These are phyloP conservation scores for Aspergillus hancockii DNA, from an alignment of 495 filamentous ascomycete genomes.

Conservation along the genomic window DNA sequence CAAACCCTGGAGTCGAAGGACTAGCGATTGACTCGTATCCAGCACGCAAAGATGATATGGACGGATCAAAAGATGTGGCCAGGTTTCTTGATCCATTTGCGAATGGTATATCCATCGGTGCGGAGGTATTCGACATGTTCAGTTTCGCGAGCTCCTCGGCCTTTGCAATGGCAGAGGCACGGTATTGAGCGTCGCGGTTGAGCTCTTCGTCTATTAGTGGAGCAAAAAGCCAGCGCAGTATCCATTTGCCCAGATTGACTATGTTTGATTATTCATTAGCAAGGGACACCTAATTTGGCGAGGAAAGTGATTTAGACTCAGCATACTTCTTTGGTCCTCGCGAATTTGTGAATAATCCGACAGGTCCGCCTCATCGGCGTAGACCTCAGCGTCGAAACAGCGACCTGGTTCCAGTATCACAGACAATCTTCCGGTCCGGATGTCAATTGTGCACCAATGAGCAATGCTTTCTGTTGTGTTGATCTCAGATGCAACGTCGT, in stretches of 20 bases:
- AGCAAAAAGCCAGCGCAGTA: constrained; percentile 88
- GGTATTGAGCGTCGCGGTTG: constrained; percentile 71
- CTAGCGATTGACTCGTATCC: constrained; percentile 58
- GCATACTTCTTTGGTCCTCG: constrained; percentile 92
- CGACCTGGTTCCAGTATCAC: constrained; percentile 92
- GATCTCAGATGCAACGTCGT: constrained; percentile 84
- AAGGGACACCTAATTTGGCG: not conserved
- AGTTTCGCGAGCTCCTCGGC: constrained; percentile 56
- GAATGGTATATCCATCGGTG: constrained; percentile 67
- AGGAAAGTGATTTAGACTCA: not conserved
- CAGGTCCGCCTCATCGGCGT: constrained; percentile 81
- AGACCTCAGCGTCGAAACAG: constrained; percentile 97
- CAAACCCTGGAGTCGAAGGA: constrained; percentile 70
- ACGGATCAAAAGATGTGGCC: constrained; percentile 42
- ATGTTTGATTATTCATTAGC: constrained; percentile 19
- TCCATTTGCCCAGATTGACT: constrained; percentile 98
- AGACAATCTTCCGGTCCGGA: constrained; percentile 84
- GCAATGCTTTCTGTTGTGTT: constrained; percentile 87
- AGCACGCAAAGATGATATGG: constrained; percentile 62
- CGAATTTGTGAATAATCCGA: constrained; percentile 75
- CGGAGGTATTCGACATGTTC: constrained; percentile 57
- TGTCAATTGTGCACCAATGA: constrained; percentile 94
- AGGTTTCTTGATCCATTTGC: constrained; percentile 45
- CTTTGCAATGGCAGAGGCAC: constrained; percentile 62
- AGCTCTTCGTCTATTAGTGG: constrained; percentile 89